Conservation (phyloP, 805 yeast species). For the Wickerhamiella hasegawae region DNA sequence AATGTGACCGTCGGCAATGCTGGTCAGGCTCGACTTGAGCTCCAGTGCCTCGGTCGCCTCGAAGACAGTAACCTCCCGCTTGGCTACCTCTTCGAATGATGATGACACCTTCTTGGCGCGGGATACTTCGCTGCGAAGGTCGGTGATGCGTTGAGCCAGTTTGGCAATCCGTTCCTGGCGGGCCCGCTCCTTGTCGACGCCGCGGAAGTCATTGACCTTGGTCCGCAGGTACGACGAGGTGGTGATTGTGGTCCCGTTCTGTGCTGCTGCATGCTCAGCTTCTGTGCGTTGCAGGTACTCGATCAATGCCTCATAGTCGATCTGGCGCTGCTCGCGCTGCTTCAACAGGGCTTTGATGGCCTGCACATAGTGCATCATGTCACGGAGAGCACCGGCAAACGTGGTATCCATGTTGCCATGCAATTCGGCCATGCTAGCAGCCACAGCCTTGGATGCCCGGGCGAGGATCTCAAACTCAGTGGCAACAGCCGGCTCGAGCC, state of each 20-base stretch:
- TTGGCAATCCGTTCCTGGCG: constrained; percentile 36
- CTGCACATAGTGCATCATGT: constrained; percentile 65
- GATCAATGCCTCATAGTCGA: constrained; percentile 74
- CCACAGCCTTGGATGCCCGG: constrained; percentile 30
- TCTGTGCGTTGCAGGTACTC: constrained; percentile 63
- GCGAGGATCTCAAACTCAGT: constrained; percentile 30
- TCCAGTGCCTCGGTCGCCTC: constrained; percentile 69
- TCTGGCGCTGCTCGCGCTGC: constrained; percentile 76
- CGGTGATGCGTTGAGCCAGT: constrained; percentile 33
- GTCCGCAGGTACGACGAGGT: constrained; percentile 37
- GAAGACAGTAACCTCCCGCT: constrained; percentile 47
- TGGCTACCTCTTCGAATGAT: constrained; percentile 39
- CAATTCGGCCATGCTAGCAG: constrained; percentile 28
- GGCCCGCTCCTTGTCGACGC: constrained; percentile 42
- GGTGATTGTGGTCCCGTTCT: constrained; percentile 25
- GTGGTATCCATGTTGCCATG: constrained; percentile 52
- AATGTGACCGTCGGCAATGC: constrained; percentile 63
- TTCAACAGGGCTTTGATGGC: constrained; percentile 55
- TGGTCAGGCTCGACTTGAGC: constrained; percentile 50
- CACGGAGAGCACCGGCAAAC: constrained; percentile 68
- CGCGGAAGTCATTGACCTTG: constrained; percentile 46
- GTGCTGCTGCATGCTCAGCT: constrained; percentile 41
- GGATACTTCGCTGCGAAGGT: constrained; percentile 34
- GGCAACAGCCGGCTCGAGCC: constrained; percentile 31
- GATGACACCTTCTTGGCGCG: constrained; percentile 35